phyloP scores from a whole-genome alignment of 139 green algal genomes.

The Closterium sp. region DNA sequence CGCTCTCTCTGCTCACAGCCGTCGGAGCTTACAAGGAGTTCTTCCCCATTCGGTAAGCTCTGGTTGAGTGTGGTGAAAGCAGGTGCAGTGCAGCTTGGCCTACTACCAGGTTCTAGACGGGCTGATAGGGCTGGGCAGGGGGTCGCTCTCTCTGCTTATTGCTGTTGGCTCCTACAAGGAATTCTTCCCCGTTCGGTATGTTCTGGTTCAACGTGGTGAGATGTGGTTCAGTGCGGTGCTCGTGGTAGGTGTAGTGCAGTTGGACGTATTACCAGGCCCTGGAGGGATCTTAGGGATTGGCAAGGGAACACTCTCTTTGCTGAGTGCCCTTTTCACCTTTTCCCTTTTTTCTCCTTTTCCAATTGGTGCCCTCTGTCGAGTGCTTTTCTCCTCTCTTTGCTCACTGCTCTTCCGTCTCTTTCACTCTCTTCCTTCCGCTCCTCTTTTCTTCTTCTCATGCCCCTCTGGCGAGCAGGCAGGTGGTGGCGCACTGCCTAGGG shows the following conservation, averaged over 20 bases:
- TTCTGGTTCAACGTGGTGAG: background rate
- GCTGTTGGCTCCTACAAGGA: background rate
- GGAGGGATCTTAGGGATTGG: conserved; percentile 1
- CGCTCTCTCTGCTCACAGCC: background rate
- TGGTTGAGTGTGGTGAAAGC: background rate
- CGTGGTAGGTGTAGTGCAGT: background rate
- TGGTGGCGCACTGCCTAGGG: background rate
- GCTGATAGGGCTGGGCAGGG: conserved; percentile 9
- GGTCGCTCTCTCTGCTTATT: background rate
- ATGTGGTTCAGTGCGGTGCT: background rate
- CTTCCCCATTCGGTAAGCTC: background rate
- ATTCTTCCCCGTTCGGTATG: background rate
- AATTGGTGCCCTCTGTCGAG: too few relatives aligned
- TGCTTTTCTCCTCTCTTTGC: too few relatives aligned
- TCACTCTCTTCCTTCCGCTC: too few relatives aligned
- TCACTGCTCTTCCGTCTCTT: too few relatives aligned
- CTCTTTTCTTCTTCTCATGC: too few relatives aligned
- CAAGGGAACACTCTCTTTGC: background rate
- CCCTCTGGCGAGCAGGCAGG: background rate
- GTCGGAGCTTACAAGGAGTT: background rate
- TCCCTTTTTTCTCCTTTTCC: too few relatives aligned
- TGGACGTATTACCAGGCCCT: conserved; percentile 12
- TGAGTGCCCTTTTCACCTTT: too few relatives aligned
- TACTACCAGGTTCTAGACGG: conserved; percentile 18
- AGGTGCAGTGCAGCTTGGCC: background rate